A percentile compares a stretch with the other conserved stretches of the same genome.
Conservation (phyloP, 495 filamentous ascomycete genomes). For the Poronia punctata region DNA sequence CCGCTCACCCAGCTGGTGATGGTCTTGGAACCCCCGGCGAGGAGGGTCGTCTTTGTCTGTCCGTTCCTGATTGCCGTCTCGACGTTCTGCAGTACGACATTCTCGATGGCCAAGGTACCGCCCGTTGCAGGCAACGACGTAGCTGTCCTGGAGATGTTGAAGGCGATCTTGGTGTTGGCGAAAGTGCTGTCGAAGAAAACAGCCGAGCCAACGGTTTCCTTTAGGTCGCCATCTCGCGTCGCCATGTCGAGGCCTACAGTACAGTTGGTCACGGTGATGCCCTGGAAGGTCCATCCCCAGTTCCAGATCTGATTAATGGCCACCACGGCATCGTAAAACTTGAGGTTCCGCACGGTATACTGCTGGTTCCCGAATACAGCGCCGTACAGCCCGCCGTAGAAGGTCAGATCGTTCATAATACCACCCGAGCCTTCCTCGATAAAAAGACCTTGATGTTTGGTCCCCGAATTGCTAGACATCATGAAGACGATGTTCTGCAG, state of each 20-base stretch:
- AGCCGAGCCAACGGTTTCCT: constrained; percentile 63
- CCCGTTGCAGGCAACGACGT: constrained; percentile 40
- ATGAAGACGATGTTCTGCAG: constrained; percentile 67
- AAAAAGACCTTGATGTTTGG: constrained; percentile 66
- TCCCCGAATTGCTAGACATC: constrained; percentile 50
- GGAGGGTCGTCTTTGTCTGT: constrained; percentile 37
- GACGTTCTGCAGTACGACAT: constrained; percentile 54
- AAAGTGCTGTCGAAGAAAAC: constrained; percentile 73
- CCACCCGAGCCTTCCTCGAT: constrained; percentile 70
- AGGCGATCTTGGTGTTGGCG: constrained; percentile 53
- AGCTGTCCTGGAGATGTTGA: constrained; percentile 41
- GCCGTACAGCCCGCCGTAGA: constrained; percentile 62
- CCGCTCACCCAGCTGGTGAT: constrained; percentile 44
- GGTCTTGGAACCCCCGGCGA: constrained; percentile 49
- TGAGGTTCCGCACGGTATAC: constrained; percentile 69
- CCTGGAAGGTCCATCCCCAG: constrained; percentile 63
- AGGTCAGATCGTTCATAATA: constrained; percentile 65
- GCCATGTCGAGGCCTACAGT: constrained; percentile 59
- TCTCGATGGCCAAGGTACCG: constrained; percentile 54
- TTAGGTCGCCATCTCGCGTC: constrained; percentile 5
- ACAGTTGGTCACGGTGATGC: constrained; percentile 57
- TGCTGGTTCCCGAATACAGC: constrained; percentile 69
- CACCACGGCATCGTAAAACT: constrained; percentile 49
- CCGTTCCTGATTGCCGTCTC: constrained; percentile 48
- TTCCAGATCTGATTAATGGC: constrained; percentile 46